Conservation (phyloP, 257 asterid genomes). For the Paulownia fortunei region DNA sequence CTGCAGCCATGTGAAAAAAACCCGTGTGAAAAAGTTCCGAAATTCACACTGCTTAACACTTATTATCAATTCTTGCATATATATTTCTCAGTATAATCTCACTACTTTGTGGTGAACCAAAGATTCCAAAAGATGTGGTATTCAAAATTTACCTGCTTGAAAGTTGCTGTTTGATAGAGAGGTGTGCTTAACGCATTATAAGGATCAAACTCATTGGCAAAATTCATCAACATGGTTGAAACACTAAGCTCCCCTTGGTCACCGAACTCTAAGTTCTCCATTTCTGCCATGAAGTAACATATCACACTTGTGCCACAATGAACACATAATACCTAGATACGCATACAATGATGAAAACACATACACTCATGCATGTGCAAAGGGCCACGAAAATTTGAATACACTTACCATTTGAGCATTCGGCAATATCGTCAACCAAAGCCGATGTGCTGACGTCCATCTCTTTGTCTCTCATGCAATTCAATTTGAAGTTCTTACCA, state of each 20-base stretch:
- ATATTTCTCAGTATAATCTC: not conserved
- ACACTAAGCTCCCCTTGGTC: constrained; percentile 51
- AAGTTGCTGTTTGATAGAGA: constrained; percentile 83
- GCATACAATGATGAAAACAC: not conserved
- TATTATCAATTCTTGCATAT: not conserved
- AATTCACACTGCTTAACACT: no score
- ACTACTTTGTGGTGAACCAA: not conserved
- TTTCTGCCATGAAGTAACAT: constrained; percentile 38
- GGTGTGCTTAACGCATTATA: constrained; percentile 75
- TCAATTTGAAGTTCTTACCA: constrained; percentile 42
- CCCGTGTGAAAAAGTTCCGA: no score
- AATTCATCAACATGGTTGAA: constrained; percentile 68
- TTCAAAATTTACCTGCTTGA: constrained; percentile 64
- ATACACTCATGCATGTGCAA: no score
- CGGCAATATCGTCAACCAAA: constrained; percentile 36
- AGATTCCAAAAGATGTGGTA: not conserved
- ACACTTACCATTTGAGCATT: no score
- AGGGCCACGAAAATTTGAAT: not conserved
- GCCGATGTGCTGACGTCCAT: constrained; percentile 56
- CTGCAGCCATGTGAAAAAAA: not conserved
- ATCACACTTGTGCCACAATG: not conserved
- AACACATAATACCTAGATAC: not conserved
- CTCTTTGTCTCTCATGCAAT: constrained; percentile 50
- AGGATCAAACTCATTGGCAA: no score
- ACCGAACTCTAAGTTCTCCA: constrained; percentile 26